Base-by-base conservation (phyloP, 345 rosid species). In the Streptanthus diversifolius region DNA sequence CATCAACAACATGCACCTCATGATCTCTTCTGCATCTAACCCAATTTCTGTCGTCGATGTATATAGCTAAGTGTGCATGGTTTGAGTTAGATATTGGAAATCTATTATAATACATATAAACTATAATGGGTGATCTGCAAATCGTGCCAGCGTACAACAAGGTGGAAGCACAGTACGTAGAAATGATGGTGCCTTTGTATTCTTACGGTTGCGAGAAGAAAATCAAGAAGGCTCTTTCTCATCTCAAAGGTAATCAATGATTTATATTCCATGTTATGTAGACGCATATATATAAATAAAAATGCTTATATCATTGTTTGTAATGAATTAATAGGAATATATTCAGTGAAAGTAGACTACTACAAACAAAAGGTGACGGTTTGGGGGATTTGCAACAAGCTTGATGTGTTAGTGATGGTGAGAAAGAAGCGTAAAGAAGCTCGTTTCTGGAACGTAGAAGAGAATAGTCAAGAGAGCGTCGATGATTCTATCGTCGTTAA, bases 111-210 rank as follows among this genome's bases (percentile, higher is more conserved):
- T 53, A 54, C 13, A 55, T 59, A 66, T 7, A 24, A 8, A 49
- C 7, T n/a, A 4, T 8, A 54, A 92, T 90, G 97, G 86, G 68
- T 22, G 59, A 83, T 72, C 79, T 87, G 84, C 98, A 88, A 80
- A 83, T 90, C 32, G 87, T 93, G 66, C 82, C 77, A 27, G 93
- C 83, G 11, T 49, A 52, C 57, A 81, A 83, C 75, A 83, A 81
- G 67, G 97, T 93, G 81, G 96, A 93, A 87, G 85, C 98, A 64
- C 96, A 93, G 25, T 86, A 81, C 22, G 98, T 88, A 79, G 96
- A 88, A 81, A 87, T 93, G 96, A 87, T 85, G 93, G 97, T 90
- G 63, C 97, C 98, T 66, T 83, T 90, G 56, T 90, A 93, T 72
- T 87, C 97, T 62, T 79, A 87, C 55, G 98, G 98, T 0, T 90